Percentiles rank a stretch among this genome's conserved stretches.
phyloP scores from a whole-genome alignment of 164 flowering plant species.

The Macadamia tetraphylla region DNA sequence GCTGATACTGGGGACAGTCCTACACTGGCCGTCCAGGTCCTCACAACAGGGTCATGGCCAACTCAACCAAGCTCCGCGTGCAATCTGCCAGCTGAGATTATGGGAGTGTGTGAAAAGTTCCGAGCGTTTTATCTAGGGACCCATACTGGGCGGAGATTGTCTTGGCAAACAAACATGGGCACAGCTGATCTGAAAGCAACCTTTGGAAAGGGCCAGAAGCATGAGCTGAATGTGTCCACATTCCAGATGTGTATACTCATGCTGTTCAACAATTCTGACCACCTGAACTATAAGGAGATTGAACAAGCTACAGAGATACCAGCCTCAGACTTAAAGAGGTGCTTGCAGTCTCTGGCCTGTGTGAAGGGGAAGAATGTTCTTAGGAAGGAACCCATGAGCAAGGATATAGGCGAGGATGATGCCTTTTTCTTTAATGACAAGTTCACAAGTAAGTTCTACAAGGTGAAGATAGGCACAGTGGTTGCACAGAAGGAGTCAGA shows the following conservation, averaged over 20 bases:
- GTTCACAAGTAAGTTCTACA: constrained; percentile 76
- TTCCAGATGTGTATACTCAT: constrained; percentile 66
- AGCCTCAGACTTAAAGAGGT: constrained; percentile 52
- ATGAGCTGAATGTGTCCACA: constrained; percentile 88
- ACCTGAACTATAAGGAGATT: constrained; percentile 40
- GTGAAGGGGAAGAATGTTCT: constrained; percentile 78
- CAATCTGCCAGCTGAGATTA: constrained; percentile 59
- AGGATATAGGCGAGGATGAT: constrained; percentile 86
- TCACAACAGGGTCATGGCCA: constrained; percentile 71
- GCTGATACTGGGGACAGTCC: constrained; percentile 63
- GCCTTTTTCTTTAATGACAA: constrained; percentile 75
- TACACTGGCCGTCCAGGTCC: constrained; percentile 55
- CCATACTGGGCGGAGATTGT: constrained; percentile 49
- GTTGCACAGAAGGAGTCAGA: constrained; percentile 96
- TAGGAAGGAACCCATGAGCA: constrained; percentile 90
- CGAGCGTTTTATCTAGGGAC: constrained; percentile 51
- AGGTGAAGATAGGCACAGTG: constrained; percentile 92
- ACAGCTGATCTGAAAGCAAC: constrained; percentile 48
- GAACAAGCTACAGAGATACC: constrained; percentile 66
- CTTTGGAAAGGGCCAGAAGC: constrained; percentile 81
- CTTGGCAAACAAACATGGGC: constrained; percentile 68
- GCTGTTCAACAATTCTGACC: constrained; percentile 51
- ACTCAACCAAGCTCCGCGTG: constrained; percentile 57
- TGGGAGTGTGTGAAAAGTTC: constrained; percentile 51
- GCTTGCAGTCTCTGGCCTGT: constrained; percentile 59